Evolutionary conservation across 495 filamentous ascomycete species (phyloP).

Genomic region (Penicillium salamii): DNA sequence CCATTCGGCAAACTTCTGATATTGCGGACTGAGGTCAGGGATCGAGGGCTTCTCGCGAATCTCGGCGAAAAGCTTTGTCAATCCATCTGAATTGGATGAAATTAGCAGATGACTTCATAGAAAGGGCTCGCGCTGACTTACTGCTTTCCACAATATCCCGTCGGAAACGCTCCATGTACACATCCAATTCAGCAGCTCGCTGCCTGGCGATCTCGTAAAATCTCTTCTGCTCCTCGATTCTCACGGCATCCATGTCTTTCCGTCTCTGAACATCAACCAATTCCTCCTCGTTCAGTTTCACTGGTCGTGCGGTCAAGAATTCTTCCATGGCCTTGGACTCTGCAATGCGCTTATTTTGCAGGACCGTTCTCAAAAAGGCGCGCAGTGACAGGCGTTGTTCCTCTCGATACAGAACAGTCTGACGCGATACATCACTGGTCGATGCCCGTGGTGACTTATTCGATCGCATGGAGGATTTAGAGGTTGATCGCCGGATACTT

Average conservation of each 20-base stretch:
- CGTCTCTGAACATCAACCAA: conserved; percentile 70
- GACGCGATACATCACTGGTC: conserved; percentile 34
- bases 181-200: conserved; percentile 87
- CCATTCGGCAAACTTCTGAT: conserved; percentile 98
- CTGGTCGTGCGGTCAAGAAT: conserved; percentile 69
- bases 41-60: conserved; percentile 85
- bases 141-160: conserved; percentile 73
- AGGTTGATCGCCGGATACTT: conserved; percentile 34
- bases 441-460: conserved; percentile 50
- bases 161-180: conserved; percentile 91
- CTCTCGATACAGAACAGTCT: conserved; percentile 74
- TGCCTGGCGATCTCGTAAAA: conserved; percentile 95
- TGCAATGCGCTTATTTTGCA: conserved; percentile 82
- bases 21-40: conserved; percentile 84
- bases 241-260: conserved; percentile 80
- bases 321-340: conserved; percentile 75
- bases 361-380: conserved; percentile 78
- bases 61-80: conserved; percentile 90
- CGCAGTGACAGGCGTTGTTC: conserved; percentile 88
- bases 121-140: conserved; percentile 40
- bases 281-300: conserved; percentile 77
- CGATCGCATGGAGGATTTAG: conserved; percentile 36
- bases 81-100: conserved; percentile 56
- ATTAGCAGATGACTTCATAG: background rate
- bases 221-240: conserved; percentile 84